Conservation (phyloP, 2,329 filamentous ascomycete species). For the Tolypocladium guangdongense region DNA sequence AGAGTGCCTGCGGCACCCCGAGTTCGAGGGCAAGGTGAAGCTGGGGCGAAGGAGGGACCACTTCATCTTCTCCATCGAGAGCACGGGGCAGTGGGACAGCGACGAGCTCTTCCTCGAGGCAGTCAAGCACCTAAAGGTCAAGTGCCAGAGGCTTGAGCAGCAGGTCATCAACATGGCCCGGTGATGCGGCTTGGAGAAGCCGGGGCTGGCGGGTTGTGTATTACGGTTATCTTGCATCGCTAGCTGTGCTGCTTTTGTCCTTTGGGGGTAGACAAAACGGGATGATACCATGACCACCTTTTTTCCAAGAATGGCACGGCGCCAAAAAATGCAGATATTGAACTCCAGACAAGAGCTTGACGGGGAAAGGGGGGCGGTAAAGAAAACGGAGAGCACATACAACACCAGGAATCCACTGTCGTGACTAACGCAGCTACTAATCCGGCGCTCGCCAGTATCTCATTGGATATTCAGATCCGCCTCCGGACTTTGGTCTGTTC, state of each 20-base stretch:
- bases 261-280: constrained; percentile 16
- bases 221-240: neutral
- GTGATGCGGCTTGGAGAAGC: constrained; percentile 15
- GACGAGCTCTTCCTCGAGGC: constrained; percentile 89
- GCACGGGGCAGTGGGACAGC: constrained; percentile 88
- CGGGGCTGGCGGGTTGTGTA: neutral
- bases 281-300: constrained; percentile 21
- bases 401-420: too few species aligned
- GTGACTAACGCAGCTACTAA: too few species aligned
- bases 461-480: too few species aligned
- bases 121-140: constrained; percentile 73
- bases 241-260: constrained; percentile 1
- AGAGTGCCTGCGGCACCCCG: constrained; percentile 80
- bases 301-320: too few species aligned
- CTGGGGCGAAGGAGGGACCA: constrained; percentile 84
- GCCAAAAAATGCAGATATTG: too few species aligned
- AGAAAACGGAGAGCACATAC: too few species aligned
- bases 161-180: constrained; percentile 56
- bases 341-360: too few species aligned
- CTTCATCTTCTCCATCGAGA: constrained; percentile 95
- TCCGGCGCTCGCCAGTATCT: too few species aligned
- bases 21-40: constrained; percentile 93
- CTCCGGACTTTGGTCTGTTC: too few species aligned
- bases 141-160: constrained; percentile 64
- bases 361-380: too few species aligned